These are phyloP conservation scores for Ormosia emarginata DNA, from an alignment of 306 rosid genomes.

Conservation along the genomic window DNA sequence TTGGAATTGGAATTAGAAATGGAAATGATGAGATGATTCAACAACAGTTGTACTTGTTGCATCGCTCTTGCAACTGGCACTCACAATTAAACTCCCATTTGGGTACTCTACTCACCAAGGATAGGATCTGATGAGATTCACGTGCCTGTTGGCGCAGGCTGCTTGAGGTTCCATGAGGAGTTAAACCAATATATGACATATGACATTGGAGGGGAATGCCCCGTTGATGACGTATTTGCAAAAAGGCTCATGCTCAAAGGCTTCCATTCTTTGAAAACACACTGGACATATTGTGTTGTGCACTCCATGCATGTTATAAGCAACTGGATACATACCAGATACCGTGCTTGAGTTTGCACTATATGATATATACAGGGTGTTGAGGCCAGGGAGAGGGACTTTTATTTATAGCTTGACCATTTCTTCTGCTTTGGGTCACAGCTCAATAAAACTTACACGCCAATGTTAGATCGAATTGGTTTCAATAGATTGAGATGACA, in stretches of 20 bases:
- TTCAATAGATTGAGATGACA: slow-evolving; percentile 50
- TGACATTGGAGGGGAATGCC: slow-evolving; percentile 46
- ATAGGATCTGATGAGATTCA: slow-evolving; percentile 28
- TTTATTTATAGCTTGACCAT: slow-evolving; percentile 47
- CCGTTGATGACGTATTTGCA: slow-evolving; percentile 33
- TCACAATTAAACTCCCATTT: slow-evolving; percentile 38
- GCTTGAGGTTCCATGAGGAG: slow-evolving; percentile 32
- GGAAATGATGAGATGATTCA: not conserved
- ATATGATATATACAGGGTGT: slow-evolving; percentile 45
- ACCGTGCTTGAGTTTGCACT: slow-evolving; percentile 39
- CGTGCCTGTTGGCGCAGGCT: slow-evolving; percentile 28
- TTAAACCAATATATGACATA: slow-evolving; percentile 41
- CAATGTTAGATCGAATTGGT: slow-evolving; percentile 35
- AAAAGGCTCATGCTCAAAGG: slow-evolving; percentile 43
- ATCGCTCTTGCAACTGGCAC: slow-evolving; percentile 32
- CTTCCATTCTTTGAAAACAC: slow-evolving; percentile 51
- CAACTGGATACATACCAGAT: slow-evolving; percentile 42
- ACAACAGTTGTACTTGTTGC: not conserved
- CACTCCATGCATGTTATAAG: slow-evolving; percentile 46
- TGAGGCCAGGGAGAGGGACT: slow-evolving; percentile 50
- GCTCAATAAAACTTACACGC: slow-evolving; percentile 38
- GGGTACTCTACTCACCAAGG: slow-evolving; percentile 12
- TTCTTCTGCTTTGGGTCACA: slow-evolving; percentile 43
- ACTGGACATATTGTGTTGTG: slow-evolving; percentile 34
- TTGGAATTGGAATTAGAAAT: too few species aligned